Conservation (phyloP, 2,329 filamentous ascomycete genomes). For the Macrophomina phaseolina region DNA sequence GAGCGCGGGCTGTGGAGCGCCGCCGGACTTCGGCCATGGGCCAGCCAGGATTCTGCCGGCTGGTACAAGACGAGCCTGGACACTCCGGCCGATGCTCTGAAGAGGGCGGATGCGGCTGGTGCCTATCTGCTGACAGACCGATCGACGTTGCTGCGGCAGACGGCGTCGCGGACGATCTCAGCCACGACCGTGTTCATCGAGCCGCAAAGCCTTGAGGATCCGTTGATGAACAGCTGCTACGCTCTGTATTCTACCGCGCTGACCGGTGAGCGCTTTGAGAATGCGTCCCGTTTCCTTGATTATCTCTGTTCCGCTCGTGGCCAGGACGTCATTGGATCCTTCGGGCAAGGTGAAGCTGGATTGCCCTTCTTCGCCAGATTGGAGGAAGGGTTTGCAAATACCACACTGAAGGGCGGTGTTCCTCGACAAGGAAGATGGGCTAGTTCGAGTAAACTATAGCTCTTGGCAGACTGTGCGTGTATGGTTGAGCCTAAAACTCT, state of each 20-base stretch:
- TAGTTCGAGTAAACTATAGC: no score
- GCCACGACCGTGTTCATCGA: background rate
- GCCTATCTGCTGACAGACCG: conserved; percentile 4
- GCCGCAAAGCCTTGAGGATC: background rate
- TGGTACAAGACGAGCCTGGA: conserved; percentile 3
- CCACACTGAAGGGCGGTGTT: background rate
- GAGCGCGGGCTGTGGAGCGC: background rate
- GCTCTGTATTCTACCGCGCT: background rate
- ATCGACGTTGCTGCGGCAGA: conserved; percentile 10
- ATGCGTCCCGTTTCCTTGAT: background rate
- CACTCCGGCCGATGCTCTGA: background rate
- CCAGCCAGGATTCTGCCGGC: background rate
- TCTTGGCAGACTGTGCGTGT: no score
- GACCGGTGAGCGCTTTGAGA: background rate
- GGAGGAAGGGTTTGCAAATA: background rate
- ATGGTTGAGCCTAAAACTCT: no score
- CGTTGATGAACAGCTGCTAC: conserved; percentile 10
- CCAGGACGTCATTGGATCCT: background rate
- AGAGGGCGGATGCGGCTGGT: background rate
- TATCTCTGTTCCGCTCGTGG: background rate
- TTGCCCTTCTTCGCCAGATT: background rate
- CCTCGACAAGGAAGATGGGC: background rate
- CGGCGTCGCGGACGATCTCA: background rate
- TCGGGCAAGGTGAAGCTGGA: background rate
- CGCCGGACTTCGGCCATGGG: background rate